Evolutionary conservation across 495 filamentous ascomycete species (phyloP), one percentile per base, ranked within the genome.

Genomic region (Paragyromitra xinjiangensis): DNA sequence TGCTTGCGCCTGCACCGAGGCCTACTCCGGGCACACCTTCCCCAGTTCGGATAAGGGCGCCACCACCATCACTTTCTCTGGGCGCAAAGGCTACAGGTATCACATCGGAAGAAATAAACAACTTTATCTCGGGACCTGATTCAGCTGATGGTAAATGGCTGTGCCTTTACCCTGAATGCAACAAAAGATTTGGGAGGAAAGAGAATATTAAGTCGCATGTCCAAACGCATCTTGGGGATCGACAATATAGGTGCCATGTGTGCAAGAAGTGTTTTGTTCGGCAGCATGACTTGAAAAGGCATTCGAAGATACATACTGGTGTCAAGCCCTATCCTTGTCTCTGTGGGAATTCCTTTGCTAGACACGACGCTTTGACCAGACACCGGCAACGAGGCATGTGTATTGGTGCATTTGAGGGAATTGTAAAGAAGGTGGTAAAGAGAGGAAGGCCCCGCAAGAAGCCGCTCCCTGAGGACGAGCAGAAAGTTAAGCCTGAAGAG

Each of bases 171-270:
- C 89, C 91, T 2, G 89, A 89, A 12, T 99, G 95, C 85, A 86
- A 88, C 50, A 94, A 95, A 78, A 88, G 88, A 14, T 99, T 98
- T 81, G 93, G 93, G 12, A 88, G 95, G 62, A 95, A 97, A 83
- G 95, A 99, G 84, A 99, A 99, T 83, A 96, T 97, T 85, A 96
- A 95, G 81, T 95, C 94, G 8, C 95, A 99, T 83, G 92, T 99
- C 55, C 95, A 99, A 83, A 98, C 95, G 0, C 95, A 99, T 82
- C 90, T 99, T 68, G 94, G 94, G 76, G 96, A 98, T 78, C 89
- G 96, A 39, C 96, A 97, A 82, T 99, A 91, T 84, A 89, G 90
- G 80, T 99, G 95, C 83, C 91, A 92, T 63, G 88, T 91, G 26
- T 99, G 95, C 84, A 87, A 90, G 29, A 98, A 98, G 83, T 93